These are phyloP conservation scores for Eucalyptus paniculata DNA, from an alignment of 345 rosid genomes.

Conservation along the genomic window DNA sequence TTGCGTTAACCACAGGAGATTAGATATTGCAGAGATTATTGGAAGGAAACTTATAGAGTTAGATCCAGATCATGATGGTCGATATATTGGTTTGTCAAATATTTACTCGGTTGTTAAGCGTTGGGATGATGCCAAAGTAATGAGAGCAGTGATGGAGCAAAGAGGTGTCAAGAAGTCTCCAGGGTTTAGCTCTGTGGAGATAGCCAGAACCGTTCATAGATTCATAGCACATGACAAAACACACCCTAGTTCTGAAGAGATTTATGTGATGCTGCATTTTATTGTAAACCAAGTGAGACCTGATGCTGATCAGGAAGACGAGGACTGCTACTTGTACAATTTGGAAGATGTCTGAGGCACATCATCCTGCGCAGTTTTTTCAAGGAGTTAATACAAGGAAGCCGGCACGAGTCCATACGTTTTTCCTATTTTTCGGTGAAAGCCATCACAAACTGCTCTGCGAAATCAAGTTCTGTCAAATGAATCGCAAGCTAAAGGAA, in stretches of 20 bases:
- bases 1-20: conserved; percentile 50
- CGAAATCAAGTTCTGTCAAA: not conserved
- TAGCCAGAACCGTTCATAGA: conserved; percentile 32
- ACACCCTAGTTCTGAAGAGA: conserved; percentile 21
- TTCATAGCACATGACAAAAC: conserved; percentile 60
- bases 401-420: not conserved
- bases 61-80: conserved; percentile 64
- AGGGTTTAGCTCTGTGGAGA: conserved; percentile 55
- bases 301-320: not conserved
- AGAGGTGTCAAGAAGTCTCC: conserved; percentile 74
- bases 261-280: conserved; percentile 26
- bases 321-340: not conserved
- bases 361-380: not conserved
- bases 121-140: conserved; percentile 56
- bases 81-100: conserved; percentile 60
- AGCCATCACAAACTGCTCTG: not conserved
- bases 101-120: conserved; percentile 40
- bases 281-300: conserved; percentile 28
- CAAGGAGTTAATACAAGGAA: not conserved
- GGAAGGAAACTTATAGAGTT: conserved; percentile 70
- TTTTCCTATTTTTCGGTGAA: not conserved
- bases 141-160: conserved; percentile 63
- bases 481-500: not conserved
- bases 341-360: not conserved
- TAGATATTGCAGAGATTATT: conserved; percentile 51